Evolutionary conservation across 768 basidiomycete genomes (phyloP).

Genomic region (Psilocybe azurescens): DNA sequence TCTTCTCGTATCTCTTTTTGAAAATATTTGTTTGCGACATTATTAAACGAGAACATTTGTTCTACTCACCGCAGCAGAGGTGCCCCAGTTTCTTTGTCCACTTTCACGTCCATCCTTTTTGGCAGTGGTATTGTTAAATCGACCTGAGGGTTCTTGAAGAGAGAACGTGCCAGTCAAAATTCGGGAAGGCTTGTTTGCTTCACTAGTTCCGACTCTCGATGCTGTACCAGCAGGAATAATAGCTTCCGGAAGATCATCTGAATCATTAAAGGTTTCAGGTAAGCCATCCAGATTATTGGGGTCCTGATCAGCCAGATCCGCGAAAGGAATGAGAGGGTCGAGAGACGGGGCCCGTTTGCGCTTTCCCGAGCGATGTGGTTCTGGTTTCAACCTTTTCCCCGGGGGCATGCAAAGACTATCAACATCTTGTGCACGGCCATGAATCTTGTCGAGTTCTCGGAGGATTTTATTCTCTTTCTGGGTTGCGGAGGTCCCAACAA

Average conservation of each 20-base stretch:
- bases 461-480: conserved; percentile 36
- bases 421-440: conserved; percentile 47
- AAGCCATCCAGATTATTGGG: conserved; percentile 20
- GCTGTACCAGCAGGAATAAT: conserved; percentile 24
- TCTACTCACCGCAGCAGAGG: not conserved
- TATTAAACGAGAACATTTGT: not conserved
- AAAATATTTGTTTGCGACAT: not conserved
- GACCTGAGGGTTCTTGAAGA: not conserved
- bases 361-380: conserved; percentile 29
- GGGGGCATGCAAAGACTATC: conserved; percentile 40
- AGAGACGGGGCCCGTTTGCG: conserved; percentile 36
- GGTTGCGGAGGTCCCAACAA: not conserved
- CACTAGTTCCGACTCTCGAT: not conserved
- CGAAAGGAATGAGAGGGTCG: conserved; percentile 57
- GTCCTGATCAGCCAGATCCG: conserved; percentile 39
- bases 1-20: conserved; percentile 5
- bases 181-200: too few species aligned
- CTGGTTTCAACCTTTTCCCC: conserved; percentile 53
- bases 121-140: too few species aligned
- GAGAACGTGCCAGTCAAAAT: too few species aligned
- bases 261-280: conserved; percentile 35
- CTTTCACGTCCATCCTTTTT: too few species aligned
- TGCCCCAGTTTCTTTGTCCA: not conserved
- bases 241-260: conserved; percentile 49
- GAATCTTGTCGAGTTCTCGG: conserved; percentile 46